A percentile compares a stretch with the other conserved stretches of the same genome.
Evolutionary conservation across 139 green algal species (phyloP).

Genomic region (Chlamydomonas urium): DNA sequence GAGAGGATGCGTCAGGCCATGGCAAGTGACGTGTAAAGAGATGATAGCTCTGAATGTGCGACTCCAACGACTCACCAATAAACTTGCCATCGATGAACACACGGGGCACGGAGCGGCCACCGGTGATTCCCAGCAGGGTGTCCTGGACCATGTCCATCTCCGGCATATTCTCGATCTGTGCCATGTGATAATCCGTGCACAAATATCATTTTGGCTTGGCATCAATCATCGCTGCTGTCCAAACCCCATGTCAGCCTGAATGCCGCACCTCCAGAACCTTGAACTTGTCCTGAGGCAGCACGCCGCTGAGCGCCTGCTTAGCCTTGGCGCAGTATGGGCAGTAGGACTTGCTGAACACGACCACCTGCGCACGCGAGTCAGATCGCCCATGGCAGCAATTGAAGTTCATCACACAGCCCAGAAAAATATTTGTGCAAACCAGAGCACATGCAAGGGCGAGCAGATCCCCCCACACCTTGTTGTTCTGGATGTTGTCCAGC

Average conservation of each 20-base stretch:
- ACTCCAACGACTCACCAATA: conserved; percentile 30
- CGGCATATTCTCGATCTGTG: conserved; percentile 34
- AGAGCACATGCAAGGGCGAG: too few species aligned
- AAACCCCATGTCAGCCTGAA: too few species aligned
- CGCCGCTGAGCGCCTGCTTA: conserved; percentile 33
- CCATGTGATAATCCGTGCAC: neutral
- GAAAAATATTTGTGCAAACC: too few species aligned
- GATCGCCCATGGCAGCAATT: too few species aligned
- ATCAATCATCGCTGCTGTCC: neutral
- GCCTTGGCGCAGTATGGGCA: conserved; percentile 54
- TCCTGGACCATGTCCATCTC: conserved; percentile 44
- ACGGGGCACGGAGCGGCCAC: conserved; percentile 48
- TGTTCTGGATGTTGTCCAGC: too few species aligned
- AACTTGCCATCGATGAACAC: conserved; percentile 60
- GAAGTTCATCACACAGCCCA: too few species aligned
- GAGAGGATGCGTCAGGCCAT: neutral
- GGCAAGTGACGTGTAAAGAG: neutral
- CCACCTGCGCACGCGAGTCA: conserved; percentile 20
- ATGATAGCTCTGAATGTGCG: neutral
- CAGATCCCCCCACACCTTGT: too few species aligned
- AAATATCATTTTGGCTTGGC: neutral
- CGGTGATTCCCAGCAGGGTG: conserved; percentile 42
- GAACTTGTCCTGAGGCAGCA: conserved; percentile 32
- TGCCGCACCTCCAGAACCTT: conserved; percentile 37
- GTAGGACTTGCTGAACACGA: conserved; percentile 33